A percentile compares a stretch with the other conserved stretches of the same genome.
These are phyloP conservation scores for Phialophora tarda DNA, from an alignment of 2,329 filamentous ascomycete species.

Conservation along the genomic window DNA sequence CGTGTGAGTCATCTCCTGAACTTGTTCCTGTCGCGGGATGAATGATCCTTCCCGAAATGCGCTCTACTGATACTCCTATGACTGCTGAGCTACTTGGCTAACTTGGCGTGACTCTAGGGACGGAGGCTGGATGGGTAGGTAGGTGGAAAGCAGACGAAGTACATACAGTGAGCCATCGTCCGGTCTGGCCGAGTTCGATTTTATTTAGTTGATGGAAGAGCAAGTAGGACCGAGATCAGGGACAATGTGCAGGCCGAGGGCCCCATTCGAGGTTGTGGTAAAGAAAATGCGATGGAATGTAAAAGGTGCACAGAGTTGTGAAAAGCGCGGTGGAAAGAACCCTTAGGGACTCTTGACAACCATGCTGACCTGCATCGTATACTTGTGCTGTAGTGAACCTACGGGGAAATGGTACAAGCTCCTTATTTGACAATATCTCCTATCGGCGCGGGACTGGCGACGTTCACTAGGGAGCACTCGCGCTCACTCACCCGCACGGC, in stretches of 20 bases:
- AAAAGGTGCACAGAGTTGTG: too few relatives aligned
- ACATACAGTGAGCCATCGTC: background rate
- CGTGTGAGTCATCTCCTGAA: conserved; percentile 15
- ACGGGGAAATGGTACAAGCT: background rate
- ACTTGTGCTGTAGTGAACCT: background rate
- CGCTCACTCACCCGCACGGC: too few relatives aligned
- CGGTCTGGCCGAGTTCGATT: too few relatives aligned
- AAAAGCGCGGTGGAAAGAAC: too few relatives aligned
- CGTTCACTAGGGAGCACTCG: background rate
- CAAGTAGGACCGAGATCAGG: too few relatives aligned
- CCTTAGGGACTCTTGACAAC: too few relatives aligned
- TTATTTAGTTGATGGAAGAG: too few relatives aligned
- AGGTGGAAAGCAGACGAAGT: background rate
- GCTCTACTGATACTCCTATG: background rate
- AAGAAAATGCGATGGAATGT: too few relatives aligned
- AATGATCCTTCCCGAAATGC: background rate
- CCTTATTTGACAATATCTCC: background rate
- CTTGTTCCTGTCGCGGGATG: too few relatives aligned
- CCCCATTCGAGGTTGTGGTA: too few relatives aligned
- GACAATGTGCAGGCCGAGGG: too few relatives aligned
- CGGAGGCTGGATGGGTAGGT: conserved; percentile 9
- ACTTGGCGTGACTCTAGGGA: background rate
- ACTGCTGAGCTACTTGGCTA: background rate
- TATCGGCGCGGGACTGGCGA: background rate
- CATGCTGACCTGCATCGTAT: too few relatives aligned